Base-by-base conservation (phyloP, 208 protist genomes). In the Leishmania mexicana region DNA sequence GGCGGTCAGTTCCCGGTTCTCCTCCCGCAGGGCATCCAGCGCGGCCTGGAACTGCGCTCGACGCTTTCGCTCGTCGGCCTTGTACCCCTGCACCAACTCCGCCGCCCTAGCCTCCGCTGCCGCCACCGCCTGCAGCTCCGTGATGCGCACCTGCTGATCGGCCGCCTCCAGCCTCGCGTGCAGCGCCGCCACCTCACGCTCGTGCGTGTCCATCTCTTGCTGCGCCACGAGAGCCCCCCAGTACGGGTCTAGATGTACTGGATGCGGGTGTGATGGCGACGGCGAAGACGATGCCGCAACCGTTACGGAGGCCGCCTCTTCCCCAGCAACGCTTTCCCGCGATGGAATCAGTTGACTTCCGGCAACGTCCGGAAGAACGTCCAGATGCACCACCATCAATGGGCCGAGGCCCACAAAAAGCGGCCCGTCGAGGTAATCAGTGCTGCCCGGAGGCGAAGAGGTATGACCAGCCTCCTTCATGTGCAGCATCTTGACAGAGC, bases 1-100 rank as follows among this genome's bases (percentile, higher is more conserved):
- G 49, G 79, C 62, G 35, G 72, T 82, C 65, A 95, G 76, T n/a
- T 90, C 85, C 3, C 78, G 71, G 65, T 93, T 93, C 80, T 93
- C 89, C 53, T 89, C 87, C 1, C 87, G 81, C 40, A 95, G 80
- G 31, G 74, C 64, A 75, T 86, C 80, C 28, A 95, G 81, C 28
- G 84, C 72, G 40, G 85, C 58, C 72, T 95, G 88, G 57, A 93
- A 93, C 85, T 91, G 76, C 68, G 82, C 71, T 0, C 89, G 86
- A 38, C 76, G 85, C 68, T 68, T 68, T 13, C 85, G 86, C 81
- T 89, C 87, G 10, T 93, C 89, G 40, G 83, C 83, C n/a, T 83
- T 76, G 51, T 86, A 84, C 31, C 15, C 73, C 15, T 77, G 40
- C n/a, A 88, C 73, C 15, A 90, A 45, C 42, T 83, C 77, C 54